These are phyloP conservation scores for Pichia sp. DNA, from an alignment of 1,139 yeast genomes.

Conservation along the genomic window DNA sequence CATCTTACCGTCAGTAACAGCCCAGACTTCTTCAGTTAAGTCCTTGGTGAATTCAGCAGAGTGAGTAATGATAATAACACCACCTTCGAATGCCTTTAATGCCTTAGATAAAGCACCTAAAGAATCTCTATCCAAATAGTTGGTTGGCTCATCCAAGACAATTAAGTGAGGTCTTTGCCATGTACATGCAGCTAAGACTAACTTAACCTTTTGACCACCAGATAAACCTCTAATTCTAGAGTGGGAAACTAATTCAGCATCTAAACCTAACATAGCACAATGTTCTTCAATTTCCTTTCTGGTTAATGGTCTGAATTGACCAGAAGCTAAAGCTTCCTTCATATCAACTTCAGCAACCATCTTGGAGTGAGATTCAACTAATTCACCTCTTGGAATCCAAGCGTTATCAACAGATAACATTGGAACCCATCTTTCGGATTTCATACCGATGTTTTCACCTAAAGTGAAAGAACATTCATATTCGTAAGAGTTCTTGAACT, in stretches of 20 bases:
- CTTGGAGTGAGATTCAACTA: constrained; percentile 97
- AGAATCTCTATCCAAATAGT: constrained; percentile 98
- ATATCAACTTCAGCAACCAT: constrained; percentile 99
- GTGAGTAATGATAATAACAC: constrained; percentile 99
- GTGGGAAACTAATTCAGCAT: constrained; percentile 98
- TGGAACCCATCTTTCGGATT: constrained; percentile 99
- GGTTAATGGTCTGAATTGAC: constrained; percentile 99
- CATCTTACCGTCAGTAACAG: constrained; percentile 95
- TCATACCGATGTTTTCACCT: constrained; percentile 98
- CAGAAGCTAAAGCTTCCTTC: constrained; percentile 99
- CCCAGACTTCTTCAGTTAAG: constrained; percentile 99
- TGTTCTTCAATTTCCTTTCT: constrained; percentile 99
- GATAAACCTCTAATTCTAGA: constrained; percentile 99
- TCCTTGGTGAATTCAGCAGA: constrained; percentile 99
- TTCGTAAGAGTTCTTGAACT: constrained; percentile 99
- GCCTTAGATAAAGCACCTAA: constrained; percentile 99
- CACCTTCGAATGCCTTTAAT: constrained; percentile 97
- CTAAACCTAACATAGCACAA: constrained; percentile 98
- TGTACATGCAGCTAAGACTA: constrained; percentile 99
- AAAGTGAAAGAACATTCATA: constrained; percentile 95
- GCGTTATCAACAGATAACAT: constrained; percentile 99
- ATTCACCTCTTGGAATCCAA: constrained; percentile 99
- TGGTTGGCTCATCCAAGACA: constrained; percentile 98
- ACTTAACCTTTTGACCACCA: constrained; percentile 99
- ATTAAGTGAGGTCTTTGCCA: constrained; percentile 99